Evolutionary conservation across 1,284 basidiomycete genomes (phyloP), one percentile per base, ranked within the genome.

Genomic region (Cystobasidiaceae sp.): DNA sequence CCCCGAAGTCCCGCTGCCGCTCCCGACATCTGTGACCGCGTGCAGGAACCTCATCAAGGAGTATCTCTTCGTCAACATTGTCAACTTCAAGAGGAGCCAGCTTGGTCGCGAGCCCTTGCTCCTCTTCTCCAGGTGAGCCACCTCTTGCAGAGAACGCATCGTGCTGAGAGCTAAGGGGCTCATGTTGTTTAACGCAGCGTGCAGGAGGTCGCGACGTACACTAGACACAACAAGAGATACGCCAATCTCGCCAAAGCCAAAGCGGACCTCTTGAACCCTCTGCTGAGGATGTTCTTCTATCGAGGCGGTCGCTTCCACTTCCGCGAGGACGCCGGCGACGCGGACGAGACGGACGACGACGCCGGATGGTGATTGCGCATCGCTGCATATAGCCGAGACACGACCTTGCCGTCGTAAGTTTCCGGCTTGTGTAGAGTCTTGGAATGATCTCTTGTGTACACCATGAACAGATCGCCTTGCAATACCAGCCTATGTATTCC

Each of bases 21-120:
- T 62, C 21, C 60, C 60, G 8, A 11, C 30, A n/a, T 52, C 49
- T 21, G 28, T 49, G 3, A 43, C 34, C 21, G 45, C 25, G 25
- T 62, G 60, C 27, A 45, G 9, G 28, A 49, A 44, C 2, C 60
- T 62, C 21, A 27, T 62, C 37, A 50, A 54, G 27, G 13, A 33
- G 15, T 45, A 62, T 30, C 39, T 62, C 2, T 49, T 51, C 28
- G 28, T 62, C 39, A 62, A 54, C 28, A 44, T 62, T 11, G 2
- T 7, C 5, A 41, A 62, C 25, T 44, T 62, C n/a, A 52, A 43
- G 33, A 37, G n/a, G 45, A 48, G 37, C 17, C 52, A 28, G 54
- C 54, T 15, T 7, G 54, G 45, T 13, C 17, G 7, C 7, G 50
- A 34, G 30, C 15, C 32, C n/a, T 23, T 52, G 3, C 13, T 19